Conservation (phyloP, 75 land plant genomes). For the Azolla pinnata region DNA sequence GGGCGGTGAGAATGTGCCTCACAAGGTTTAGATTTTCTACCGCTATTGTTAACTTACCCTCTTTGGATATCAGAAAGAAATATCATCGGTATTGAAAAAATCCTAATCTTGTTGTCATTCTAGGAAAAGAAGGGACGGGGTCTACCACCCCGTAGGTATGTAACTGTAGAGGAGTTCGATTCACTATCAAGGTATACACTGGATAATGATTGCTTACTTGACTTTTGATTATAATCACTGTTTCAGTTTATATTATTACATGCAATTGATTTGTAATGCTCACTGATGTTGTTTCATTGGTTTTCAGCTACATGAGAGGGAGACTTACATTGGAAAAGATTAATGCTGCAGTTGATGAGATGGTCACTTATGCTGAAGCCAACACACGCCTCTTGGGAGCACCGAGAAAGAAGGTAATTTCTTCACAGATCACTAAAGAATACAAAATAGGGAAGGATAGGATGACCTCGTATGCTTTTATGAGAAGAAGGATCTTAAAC, state of each 20-base stretch:
- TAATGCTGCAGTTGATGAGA: slow-evolving; percentile 76
- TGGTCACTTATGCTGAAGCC: slow-evolving; percentile 80
- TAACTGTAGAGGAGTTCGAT: slow-evolving; percentile 56
- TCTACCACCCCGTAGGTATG: slow-evolving; percentile 67
- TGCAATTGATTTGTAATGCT: not conserved
- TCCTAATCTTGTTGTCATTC: not conserved
- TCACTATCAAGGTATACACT: slow-evolving; percentile 70
- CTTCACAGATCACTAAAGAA: not conserved
- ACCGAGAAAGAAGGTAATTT: slow-evolving; percentile 68
- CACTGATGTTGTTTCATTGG: not conserved
- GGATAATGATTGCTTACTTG: not conserved
- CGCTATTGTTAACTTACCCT: not conserved
- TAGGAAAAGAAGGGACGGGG: slow-evolving; percentile 71
- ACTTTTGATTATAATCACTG: not conserved
- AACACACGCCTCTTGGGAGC: slow-evolving; percentile 61
- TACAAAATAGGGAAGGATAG: too few species aligned
- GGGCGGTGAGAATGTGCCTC: not conserved
- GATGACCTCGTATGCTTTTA: too few species aligned
- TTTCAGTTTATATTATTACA: not conserved
- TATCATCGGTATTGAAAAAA: not conserved
- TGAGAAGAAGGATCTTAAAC: too few species aligned
- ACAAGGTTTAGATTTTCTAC: not conserved
- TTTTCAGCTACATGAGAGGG: slow-evolving; percentile 84
- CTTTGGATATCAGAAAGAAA: too few species aligned
- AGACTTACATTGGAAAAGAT: slow-evolving; percentile 84